Percentiles rank a stretch among this genome's conserved stretches.
Evolutionary conservation across 176 grass and related monocot species (phyloP).

Genomic region (Carex cristatella): DNA sequence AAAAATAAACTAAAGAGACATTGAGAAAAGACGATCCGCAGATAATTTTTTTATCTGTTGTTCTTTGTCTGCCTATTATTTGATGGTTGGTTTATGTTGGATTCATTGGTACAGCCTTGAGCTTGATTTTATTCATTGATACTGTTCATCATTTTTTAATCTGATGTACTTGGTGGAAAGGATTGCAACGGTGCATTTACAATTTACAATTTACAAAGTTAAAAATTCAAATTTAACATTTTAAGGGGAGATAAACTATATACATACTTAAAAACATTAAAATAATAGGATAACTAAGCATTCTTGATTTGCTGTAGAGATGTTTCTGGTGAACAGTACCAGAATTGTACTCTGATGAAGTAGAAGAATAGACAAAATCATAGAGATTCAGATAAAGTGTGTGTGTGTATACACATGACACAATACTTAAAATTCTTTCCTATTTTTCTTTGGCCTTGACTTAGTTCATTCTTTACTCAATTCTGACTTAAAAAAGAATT

Average conservation of each 20-base stretch:
- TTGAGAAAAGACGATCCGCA: not conserved
- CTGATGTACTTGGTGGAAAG: not conserved
- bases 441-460: not conserved
- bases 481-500: no score
- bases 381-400: not conserved
- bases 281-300: no score
- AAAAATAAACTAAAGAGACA: not conserved
- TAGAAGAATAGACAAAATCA: not conserved
- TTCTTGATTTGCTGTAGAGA: no score
- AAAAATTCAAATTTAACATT: no score
- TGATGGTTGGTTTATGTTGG: not conserved
- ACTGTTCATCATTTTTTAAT: not conserved
- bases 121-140: not conserved
- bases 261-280: no score
- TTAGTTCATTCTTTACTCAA: not conserved
- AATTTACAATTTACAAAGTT: no score
- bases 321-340: not conserved
- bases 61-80: not conserved
- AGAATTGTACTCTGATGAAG: not conserved
- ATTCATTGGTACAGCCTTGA: not conserved
- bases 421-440: not conserved
- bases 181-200: no score
- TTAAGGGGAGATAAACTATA: no score
- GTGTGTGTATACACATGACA: not conserved
- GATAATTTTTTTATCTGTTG: not conserved